Percentiles rank a stretch among this genome's conserved stretches.
Evolutionary conservation across 2,329 filamentous ascomycete genomes (phyloP).

Genomic region (Xylaria multiplex): DNA sequence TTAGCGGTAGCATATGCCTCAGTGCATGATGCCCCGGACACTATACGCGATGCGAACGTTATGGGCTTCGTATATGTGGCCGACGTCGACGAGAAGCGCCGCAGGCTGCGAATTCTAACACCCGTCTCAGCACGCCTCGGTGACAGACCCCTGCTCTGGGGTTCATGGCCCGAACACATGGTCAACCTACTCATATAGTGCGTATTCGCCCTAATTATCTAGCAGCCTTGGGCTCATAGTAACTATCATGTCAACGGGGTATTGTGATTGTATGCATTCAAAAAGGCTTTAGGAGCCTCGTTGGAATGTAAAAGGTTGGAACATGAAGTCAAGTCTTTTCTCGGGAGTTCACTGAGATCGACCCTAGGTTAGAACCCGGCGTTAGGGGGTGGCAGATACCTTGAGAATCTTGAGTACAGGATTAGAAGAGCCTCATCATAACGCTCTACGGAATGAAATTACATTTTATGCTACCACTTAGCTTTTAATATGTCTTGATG

Average conservation of each 20-base stretch:
- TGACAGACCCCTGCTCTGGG: conserved; percentile 82
- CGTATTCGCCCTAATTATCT: not conserved
- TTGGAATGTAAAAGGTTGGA: not conserved
- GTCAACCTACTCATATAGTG: conserved; percentile 70
- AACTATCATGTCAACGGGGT: not conserved
- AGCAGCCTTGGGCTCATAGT: not conserved
- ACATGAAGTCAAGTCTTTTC: not conserved
- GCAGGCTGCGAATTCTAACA: conserved; percentile 81
- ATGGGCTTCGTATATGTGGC: conserved; percentile 95
- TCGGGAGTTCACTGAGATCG: not conserved
- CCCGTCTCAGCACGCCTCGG: conserved; percentile 86
- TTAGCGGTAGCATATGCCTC: conserved; percentile 85
- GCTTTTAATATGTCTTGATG: too few species aligned
- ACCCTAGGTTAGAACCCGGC: conserved; percentile 5
- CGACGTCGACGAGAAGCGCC: conserved; percentile 86
- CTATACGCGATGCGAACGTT: conserved; percentile 81
- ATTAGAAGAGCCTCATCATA: not conserved
- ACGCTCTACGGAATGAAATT: not conserved
- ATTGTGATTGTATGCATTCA: not conserved
- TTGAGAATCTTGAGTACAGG: not conserved
- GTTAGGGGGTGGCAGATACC: conserved; percentile 4
- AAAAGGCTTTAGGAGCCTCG: not conserved
- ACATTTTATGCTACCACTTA: not conserved
- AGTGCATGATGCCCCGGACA: conserved; percentile 73
- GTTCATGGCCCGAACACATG: conserved; percentile 85